Conservation (phyloP, 495 filamentous ascomycete species). For the Tuber calosporum region DNA sequence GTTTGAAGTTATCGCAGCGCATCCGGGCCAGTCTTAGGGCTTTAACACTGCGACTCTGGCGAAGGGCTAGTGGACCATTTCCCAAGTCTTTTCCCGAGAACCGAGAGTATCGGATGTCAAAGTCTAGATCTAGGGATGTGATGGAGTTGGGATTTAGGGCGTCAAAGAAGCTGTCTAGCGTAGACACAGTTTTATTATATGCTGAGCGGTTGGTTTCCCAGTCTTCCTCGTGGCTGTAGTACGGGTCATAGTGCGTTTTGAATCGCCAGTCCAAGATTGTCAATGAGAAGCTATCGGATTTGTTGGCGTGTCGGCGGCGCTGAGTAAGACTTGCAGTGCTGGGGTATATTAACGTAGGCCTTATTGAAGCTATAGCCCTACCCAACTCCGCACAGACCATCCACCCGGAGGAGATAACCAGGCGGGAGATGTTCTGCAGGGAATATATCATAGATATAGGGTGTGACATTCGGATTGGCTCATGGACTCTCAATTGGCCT, state of each 20-base stretch:
- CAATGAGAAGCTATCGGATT: constrained; percentile 34
- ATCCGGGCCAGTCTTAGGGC: constrained; percentile 33
- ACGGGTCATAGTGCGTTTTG: constrained; percentile 39
- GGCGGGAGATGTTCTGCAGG: constrained; percentile 31
- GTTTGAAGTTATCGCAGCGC: constrained; percentile 24
- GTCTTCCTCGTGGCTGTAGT: constrained; percentile 27
- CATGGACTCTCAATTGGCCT: constrained; percentile 37
- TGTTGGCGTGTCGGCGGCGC: constrained; percentile 22
- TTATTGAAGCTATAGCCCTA: constrained; percentile 37
- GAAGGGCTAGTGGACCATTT: constrained; percentile 20
- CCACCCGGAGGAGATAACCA: constrained; percentile 41
- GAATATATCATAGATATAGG: constrained; percentile 36
- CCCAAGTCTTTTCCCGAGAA: constrained; percentile 29
- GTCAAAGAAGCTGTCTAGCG: constrained; percentile 35
- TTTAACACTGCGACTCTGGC: constrained; percentile 31
- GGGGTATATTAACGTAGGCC: constrained; percentile 33
- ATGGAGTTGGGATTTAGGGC: constrained; percentile 35
- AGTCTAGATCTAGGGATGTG: constrained; percentile 37
- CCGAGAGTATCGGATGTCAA: constrained; percentile 36
- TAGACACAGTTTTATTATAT: constrained; percentile 25
- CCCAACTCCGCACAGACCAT: constrained; percentile 39
- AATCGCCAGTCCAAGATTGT: constrained; percentile 41
- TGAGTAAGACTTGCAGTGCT: constrained; percentile 21
- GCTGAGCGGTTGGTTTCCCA: constrained; percentile 27
- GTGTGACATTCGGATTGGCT: constrained; percentile 36